Conservation (phyloP, 306 rosid species). For the Sicyos baderoa region DNA sequence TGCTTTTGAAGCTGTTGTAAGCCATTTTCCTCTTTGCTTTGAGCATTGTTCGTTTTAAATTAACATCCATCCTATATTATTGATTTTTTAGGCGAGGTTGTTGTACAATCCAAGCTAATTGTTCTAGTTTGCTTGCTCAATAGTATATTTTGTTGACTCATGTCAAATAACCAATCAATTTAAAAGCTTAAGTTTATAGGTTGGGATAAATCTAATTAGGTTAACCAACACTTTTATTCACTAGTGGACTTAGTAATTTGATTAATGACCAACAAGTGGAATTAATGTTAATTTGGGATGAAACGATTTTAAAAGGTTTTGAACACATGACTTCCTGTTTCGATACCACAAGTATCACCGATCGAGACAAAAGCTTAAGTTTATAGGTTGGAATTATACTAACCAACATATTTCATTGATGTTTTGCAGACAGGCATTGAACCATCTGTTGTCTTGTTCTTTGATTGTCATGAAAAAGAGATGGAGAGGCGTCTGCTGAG, state of each 20-base stretch:
- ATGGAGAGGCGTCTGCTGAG: conserved; percentile 82
- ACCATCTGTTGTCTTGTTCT: conserved; percentile 71
- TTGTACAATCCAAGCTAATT: not conserved
- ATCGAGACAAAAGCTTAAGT: no score
- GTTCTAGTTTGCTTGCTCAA: not conserved
- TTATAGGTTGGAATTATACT: no score
- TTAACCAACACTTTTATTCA: no score
- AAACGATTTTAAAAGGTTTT: no score
- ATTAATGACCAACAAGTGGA: no score
- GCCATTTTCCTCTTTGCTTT: conserved; percentile 18
- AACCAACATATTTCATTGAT: not conserved
- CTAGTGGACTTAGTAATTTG: no score
- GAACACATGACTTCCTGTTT: no score
- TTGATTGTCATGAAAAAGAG: conserved; percentile 78
- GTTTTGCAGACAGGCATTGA: conserved; percentile 73
- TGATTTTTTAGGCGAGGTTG: not conserved
- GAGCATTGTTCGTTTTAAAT: not conserved
- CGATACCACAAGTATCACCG: no score
- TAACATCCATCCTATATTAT: not conserved
- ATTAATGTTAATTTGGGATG: no score
- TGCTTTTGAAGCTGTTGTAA: conserved; percentile 86
- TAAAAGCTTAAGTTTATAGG: no score
- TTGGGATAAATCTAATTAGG: no score
- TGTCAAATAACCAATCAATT: no score
- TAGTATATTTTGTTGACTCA: not conserved